These are phyloP conservation scores for Cylindrodendrum hubeiense DNA, from an alignment of 2,329 filamentous ascomycete genomes.

Conservation along the genomic window DNA sequence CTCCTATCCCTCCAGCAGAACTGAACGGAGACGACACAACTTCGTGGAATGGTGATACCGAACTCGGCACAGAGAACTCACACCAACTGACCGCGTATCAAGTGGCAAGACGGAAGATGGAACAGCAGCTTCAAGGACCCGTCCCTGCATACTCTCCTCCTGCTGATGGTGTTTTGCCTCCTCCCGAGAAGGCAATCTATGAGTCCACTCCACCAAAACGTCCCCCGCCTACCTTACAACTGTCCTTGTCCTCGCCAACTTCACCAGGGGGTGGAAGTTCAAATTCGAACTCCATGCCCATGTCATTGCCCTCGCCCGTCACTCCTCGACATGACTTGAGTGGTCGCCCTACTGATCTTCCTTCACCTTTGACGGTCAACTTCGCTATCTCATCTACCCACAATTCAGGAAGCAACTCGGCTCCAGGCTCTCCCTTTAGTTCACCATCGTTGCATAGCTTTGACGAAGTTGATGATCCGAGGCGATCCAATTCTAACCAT, in stretches of 20 bases:
- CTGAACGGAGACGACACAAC: conserved; percentile 59
- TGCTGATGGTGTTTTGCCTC: conserved; percentile 39
- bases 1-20: conserved; percentile 60
- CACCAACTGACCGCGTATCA: conserved; percentile 63
- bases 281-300: conserved; percentile 52
- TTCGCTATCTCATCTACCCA: conserved; percentile 39
- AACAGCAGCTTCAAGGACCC: conserved; percentile 63
- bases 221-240: conserved; percentile 29
- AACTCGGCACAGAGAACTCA: conserved; percentile 55
- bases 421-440: conserved; percentile 32
- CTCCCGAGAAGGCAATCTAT: conserved; percentile 47
- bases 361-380: conserved; percentile 56
- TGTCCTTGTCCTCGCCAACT: conserved; percentile 35
- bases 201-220: conserved; percentile 34
- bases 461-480: conserved; percentile 17
- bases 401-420: conserved; percentile 24
- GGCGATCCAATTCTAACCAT: conserved; percentile 21
- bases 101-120: conserved; percentile 62
- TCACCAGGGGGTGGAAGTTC: conserved; percentile 35
- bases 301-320: conserved; percentile 61
- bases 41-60: conserved; percentile 54
- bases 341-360: conserved; percentile 52
- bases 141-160: conserved; percentile 63
- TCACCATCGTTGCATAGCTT: conserved; percentile 26
- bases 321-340: conserved; percentile 60